Evolutionary conservation across 2,329 filamentous ascomycete species (phyloP).

Genomic region (Colletotrichum eleusines): DNA sequence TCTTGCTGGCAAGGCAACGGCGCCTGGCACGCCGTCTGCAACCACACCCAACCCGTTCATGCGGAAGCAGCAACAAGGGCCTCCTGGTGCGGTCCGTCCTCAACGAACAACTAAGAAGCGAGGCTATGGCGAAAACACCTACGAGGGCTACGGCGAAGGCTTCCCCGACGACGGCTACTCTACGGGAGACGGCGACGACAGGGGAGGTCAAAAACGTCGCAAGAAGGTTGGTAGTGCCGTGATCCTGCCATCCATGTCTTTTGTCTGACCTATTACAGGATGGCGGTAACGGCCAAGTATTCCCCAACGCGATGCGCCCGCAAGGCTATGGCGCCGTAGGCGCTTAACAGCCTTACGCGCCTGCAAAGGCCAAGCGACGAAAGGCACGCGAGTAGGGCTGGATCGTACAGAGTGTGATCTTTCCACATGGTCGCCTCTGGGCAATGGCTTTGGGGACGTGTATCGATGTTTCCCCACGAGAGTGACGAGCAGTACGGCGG

Average conservation of each 20-base stretch:
- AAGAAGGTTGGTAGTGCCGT: slow-evolving; percentile 67
- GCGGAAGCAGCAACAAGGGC: slow-evolving; percentile 37
- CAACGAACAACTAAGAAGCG: slow-evolving; percentile 79
- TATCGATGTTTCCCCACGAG: slow-evolving; percentile 10
- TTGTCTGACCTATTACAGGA: slow-evolving; percentile 62
- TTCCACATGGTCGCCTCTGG: neutral
- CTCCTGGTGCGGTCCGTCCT: slow-evolving; percentile 58
- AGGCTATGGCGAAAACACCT: slow-evolving; percentile 80
- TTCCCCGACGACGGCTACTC: slow-evolving; percentile 81
- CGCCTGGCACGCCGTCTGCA: slow-evolving; percentile 64
- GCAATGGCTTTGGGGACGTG: slow-evolving; percentile 24
- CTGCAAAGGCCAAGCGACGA: slow-evolving; percentile 12
- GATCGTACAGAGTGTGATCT: neutral
- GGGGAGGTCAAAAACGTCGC: slow-evolving; percentile 68
- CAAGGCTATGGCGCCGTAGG: slow-evolving; percentile 70
- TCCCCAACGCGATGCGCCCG: slow-evolving; percentile 59
- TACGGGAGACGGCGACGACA: slow-evolving; percentile 77
- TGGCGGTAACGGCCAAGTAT: slow-evolving; percentile 55
- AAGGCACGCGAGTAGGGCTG: neutral
- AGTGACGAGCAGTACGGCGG: slow-evolving; percentile 19
- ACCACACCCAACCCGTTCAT: slow-evolving; percentile 45
- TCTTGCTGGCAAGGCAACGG: slow-evolving; percentile 61
- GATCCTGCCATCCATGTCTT: slow-evolving; percentile 44
- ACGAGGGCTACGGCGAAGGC: slow-evolving; percentile 79
- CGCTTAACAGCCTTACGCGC: slow-evolving; percentile 53